Conservation (phyloP, 169 alveolate species). For the Babesia bigemina region DNA sequence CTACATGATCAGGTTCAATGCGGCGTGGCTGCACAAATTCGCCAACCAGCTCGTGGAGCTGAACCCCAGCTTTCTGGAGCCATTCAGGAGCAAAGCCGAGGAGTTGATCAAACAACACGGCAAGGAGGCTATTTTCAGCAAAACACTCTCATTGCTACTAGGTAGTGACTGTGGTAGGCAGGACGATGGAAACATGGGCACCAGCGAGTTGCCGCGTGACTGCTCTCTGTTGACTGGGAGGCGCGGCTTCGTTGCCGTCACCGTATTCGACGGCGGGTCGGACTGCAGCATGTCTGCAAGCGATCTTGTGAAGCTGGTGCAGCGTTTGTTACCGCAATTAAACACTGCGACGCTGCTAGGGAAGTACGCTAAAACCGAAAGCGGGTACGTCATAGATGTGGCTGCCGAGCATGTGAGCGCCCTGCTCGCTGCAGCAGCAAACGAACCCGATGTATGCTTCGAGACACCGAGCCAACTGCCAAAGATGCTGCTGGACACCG, state of each 20-base stretch:
- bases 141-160: constrained; percentile 10
- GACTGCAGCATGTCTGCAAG: not conserved
- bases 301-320: constrained; percentile 24
- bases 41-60: constrained; percentile 15
- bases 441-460: constrained; percentile 33
- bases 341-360: constrained; percentile 18
- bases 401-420: constrained; percentile 13
- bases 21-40: constrained; percentile 38
- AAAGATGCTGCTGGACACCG: constrained; percentile 15
- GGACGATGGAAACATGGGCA: not conserved
- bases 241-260: constrained; percentile 53
- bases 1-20: constrained; percentile 38
- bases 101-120: constrained; percentile 21
- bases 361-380: constrained; percentile 20
- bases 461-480: constrained; percentile 34
- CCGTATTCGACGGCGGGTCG: constrained; percentile 31
- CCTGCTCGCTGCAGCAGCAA: constrained; percentile 10
- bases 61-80: constrained; percentile 29
- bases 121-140: constrained; percentile 21
- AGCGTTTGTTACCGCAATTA: constrained; percentile 4
- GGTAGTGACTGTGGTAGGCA: not conserved
- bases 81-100: constrained; percentile 47
- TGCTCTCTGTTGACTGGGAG: constrained; percentile 38
- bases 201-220: not conserved
- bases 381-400: constrained; percentile 51